phyloP scores from a whole-genome alignment of 345 rosid genomes.

The Acer yangbiense region DNA sequence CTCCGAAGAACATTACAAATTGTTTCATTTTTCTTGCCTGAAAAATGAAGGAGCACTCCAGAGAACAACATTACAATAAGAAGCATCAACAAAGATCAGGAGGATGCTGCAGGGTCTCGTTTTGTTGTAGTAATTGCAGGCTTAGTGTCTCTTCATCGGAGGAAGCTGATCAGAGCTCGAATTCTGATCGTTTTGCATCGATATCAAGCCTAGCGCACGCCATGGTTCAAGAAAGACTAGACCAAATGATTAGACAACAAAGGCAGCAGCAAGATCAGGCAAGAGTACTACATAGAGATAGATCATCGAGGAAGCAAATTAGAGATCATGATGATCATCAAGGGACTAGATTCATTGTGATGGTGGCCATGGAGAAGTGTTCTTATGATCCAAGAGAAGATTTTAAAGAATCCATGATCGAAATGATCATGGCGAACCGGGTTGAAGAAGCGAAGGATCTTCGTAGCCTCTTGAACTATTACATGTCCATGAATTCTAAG shows the following conservation, averaged over 20 bases:
- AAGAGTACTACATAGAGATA: slow-evolving; percentile 27
- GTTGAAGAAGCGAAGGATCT: slow-evolving; percentile 68
- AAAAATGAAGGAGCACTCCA: slow-evolving; percentile 34
- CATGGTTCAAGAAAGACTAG: slow-evolving; percentile 86
- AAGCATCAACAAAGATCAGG: slow-evolving; percentile 52
- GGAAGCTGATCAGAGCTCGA: slow-evolving; percentile 42
- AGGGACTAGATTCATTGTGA: slow-evolving; percentile 62
- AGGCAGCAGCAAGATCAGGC: slow-evolving; percentile 46
- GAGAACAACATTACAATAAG: slow-evolving; percentile 33
- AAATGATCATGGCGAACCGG: slow-evolving; percentile 69
- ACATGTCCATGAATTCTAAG: slow-evolving; percentile 72
- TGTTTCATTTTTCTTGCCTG: background rate
- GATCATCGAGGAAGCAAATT: slow-evolving; percentile 28
- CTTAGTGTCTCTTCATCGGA: slow-evolving; percentile 69
- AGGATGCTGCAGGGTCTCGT: slow-evolving; percentile 59
- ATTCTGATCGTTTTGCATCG: slow-evolving; percentile 44
- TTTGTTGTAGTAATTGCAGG: slow-evolving; percentile 70
- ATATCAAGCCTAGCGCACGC: slow-evolving; percentile 83
- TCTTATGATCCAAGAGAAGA: slow-evolving; percentile 78
- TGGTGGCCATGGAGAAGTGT: slow-evolving; percentile 88
- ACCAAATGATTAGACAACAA: slow-evolving; percentile 66
- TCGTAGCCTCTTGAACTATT: slow-evolving; percentile 76
- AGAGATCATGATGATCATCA: slow-evolving; percentile 16
- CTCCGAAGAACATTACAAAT: background rate
- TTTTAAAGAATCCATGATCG: slow-evolving; percentile 77